Evolutionary conservation across 306 rosid species (phyloP), one percentile per base, ranked within the genome.

Genomic region (Leucaena leucocephala): DNA sequence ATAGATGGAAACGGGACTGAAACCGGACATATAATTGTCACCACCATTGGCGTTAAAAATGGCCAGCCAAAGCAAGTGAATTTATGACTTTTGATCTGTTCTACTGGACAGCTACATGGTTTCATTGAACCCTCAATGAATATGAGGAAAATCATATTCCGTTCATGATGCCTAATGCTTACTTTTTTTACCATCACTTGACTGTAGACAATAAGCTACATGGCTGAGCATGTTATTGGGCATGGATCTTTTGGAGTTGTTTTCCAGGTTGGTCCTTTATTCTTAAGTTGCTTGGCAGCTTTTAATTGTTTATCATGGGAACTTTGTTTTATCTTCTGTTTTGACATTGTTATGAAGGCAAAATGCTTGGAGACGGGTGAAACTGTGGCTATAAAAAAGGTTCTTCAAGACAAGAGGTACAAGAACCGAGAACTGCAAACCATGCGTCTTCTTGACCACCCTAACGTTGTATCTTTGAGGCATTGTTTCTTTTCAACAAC

Each of bases 361-460:
- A 94, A 87, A 82, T 92, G 98, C 85, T 85, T 94, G 81, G 98
- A 94, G 89, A 94, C 96, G 2, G 97, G 96, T 35, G 98, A 94
- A 83, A 88, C 96, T 8, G 97, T 94, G 79, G 98, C 98, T 45
- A 89, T 94, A 16, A 94, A 94, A 78, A 94, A 94, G 86, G 98
- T 94, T 87, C 97, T 94, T 82, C 97, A 94, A 81, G 97, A 94
- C 85, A 94, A 89, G 90, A 87, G 96, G 85, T 94, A 91, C 89
- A 94, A 94, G 89, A 94, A 94, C 63, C 80, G 98, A 78, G 98
- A 94, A 81, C 80, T 94, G 89, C 97, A 92, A 88, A 92, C 94
- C 67, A 94, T 94, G 98, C 97, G 93, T 15, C 94, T 94, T 80
- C 85, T 94, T 43, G 98, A 92, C 78, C 97, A 94, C 82, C 96